Percentiles rank a stretch among this genome's conserved stretches.
Conservation (phyloP, 2,329 filamentous ascomycete species). For the Aspergillus terreus region DNA sequence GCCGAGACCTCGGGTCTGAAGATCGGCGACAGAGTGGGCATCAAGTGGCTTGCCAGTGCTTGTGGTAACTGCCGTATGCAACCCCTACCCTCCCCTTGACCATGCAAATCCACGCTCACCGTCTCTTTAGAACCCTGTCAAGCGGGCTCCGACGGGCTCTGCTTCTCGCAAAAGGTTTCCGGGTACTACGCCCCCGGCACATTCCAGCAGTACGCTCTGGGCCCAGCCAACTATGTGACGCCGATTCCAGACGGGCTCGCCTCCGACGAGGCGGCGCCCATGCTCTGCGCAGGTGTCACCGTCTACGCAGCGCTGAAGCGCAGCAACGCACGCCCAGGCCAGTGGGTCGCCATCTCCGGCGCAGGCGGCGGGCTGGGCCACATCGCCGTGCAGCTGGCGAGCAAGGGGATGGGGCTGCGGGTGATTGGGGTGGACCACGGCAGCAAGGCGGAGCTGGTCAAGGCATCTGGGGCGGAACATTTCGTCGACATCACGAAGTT, state of each 20-base stretch:
- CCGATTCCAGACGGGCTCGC: conserved; percentile 61
- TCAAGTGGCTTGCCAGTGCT: conserved; percentile 63
- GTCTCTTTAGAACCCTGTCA: conserved; percentile 44
- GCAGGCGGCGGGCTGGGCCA: conserved; percentile 64
- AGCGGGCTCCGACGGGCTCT: conserved; percentile 53
- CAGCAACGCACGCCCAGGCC: conserved; percentile 54
- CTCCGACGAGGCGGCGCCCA: conserved; percentile 60
- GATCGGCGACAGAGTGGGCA: conserved; percentile 65
- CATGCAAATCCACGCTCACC: neutral
- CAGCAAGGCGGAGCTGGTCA: conserved; percentile 57
- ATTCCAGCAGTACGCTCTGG: conserved; percentile 67
- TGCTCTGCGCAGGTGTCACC: conserved; percentile 66
- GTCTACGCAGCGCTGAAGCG: conserved; percentile 65
- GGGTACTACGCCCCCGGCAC: conserved; percentile 68
- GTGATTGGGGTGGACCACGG: conserved; percentile 65
- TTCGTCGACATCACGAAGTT: conserved; percentile 61
- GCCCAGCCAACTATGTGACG: conserved; percentile 65
- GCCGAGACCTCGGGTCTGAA: conserved; percentile 55
- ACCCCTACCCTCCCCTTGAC: neutral
- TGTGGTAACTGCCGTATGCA: conserved; percentile 52
- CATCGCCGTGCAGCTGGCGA: conserved; percentile 59
- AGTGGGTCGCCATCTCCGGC: conserved; percentile 59
- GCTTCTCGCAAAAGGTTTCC: conserved; percentile 55
- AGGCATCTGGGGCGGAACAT: conserved; percentile 60
- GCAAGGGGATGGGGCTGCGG: conserved; percentile 58